Percentiles rank a stretch among this genome's conserved stretches.
Evolutionary conservation across 2,329 filamentous ascomycete genomes (phyloP).

Genomic region (Grosmannia clavigera): DNA sequence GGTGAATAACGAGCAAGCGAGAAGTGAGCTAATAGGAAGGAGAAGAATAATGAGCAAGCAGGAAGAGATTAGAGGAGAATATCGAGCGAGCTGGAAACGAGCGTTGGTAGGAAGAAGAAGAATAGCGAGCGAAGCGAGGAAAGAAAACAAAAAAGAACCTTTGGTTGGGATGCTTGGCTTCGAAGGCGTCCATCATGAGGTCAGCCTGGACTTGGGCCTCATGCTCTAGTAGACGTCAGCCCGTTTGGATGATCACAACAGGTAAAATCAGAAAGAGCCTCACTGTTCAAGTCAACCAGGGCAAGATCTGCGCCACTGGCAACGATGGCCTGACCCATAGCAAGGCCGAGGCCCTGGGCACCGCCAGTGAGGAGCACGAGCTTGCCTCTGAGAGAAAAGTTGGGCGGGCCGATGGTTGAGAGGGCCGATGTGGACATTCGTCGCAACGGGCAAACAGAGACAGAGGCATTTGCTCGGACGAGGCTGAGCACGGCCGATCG

Average conservation of each 20-base stretch:
- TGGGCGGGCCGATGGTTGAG: background rate
- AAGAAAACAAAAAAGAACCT: constrained; percentile 31
- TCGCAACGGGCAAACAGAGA: background rate
- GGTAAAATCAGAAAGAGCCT: constrained; percentile 7
- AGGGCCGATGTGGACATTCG: background rate
- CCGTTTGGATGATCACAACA: background rate
- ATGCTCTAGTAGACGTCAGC: constrained; percentile 44
- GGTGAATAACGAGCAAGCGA: background rate
- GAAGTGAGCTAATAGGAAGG: background rate
- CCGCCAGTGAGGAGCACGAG: constrained; percentile 83
- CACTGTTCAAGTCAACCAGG: constrained; percentile 87
- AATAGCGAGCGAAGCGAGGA: background rate
- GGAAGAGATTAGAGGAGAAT: constrained; percentile 42
- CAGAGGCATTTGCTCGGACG: background rate
- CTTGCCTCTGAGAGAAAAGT: constrained; percentile 52
- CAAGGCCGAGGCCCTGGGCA: constrained; percentile 75
- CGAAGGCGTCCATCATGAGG: constrained; percentile 63
- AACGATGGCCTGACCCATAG: constrained; percentile 87
- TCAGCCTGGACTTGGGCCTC: constrained; percentile 69
- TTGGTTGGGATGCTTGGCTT: constrained; percentile 64
- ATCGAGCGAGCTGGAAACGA: no score
- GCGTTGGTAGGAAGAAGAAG: no score
- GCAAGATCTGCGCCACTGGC: constrained; percentile 80
- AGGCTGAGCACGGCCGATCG: background rate
- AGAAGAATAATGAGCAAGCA: background rate